These are phyloP conservation scores for Alternaria brassicicola DNA, from an alignment of 2,329 filamentous ascomycete genomes.

Conservation along the genomic window DNA sequence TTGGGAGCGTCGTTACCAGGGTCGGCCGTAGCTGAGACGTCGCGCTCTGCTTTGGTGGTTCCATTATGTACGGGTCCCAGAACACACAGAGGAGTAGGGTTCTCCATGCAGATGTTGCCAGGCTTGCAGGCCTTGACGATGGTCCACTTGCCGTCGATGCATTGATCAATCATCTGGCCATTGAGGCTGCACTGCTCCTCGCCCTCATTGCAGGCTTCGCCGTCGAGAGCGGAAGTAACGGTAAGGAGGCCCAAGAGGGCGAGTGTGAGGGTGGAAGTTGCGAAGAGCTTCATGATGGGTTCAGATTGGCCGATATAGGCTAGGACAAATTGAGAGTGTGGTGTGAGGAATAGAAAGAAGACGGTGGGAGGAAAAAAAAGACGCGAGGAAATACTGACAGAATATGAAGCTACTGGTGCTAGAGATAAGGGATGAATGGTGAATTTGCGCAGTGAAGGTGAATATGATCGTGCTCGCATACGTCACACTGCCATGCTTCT, in stretches of 20 bases:
- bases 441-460: not conserved
- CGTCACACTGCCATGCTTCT: not conserved
- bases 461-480: fast-evolving
- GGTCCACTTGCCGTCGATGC: not conserved
- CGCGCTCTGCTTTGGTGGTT: not conserved
- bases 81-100: not conserved
- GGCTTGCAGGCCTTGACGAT: not conserved
- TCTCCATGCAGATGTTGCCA: not conserved
- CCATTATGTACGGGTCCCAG: not conserved
- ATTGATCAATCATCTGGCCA: not conserved
- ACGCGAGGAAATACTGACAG: not conserved
- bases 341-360: not conserved
- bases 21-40: not conserved
- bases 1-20: not conserved
- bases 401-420: not conserved
- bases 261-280: not conserved
- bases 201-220: not conserved
- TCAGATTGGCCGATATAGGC: not conserved
- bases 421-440: not conserved
- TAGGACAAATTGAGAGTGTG: not conserved
- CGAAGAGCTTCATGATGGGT: not conserved
- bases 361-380: not conserved
- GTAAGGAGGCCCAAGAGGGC: not conserved
- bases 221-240: not conserved
- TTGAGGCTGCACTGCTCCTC: not conserved